Conservation (phyloP, 2,329 filamentous ascomycete genomes). For the Sporothrix pallida region DNA sequence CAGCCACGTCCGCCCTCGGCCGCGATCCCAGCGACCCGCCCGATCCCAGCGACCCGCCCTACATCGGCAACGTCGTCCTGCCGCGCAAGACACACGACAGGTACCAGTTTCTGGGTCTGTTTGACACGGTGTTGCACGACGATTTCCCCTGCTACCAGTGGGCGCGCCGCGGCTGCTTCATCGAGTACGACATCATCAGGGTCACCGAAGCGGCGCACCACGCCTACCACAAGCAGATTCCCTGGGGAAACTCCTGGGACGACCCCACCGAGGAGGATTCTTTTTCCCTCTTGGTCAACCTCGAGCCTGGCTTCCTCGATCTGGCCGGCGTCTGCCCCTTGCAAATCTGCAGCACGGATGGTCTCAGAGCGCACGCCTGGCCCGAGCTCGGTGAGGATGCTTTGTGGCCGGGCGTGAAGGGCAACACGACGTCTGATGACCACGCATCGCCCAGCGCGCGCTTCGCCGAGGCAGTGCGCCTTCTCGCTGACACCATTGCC, state of each 20-base stretch:
- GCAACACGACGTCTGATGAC: constrained; percentile 1
- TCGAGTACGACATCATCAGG: constrained; percentile 24
- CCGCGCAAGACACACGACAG: neutral
- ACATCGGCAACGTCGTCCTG: constrained; percentile 21
- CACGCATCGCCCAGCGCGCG: constrained; percentile 8
- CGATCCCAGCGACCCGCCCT: neutral
- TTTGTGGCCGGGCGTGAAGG: constrained; percentile 1
- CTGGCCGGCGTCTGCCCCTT: constrained; percentile 9
- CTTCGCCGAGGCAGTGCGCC: constrained; percentile 6
- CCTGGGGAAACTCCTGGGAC: neutral
- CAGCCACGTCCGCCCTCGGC: constrained; percentile 14
- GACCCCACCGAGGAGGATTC: constrained; percentile 7
- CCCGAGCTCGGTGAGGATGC: constrained; percentile 25
- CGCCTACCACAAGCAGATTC: constrained; percentile 17
- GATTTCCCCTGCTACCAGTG: constrained; percentile 19
- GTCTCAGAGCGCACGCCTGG: constrained; percentile 11
- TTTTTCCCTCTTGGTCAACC: neutral
- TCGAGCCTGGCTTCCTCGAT: constrained; percentile 14
- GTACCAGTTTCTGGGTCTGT: neutral
- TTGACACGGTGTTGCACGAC: constrained; percentile 22
- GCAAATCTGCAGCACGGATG: constrained; percentile 6
- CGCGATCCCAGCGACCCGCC: neutral
- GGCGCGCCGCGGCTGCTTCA: constrained; percentile 22
- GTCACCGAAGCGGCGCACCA: constrained; percentile 4
- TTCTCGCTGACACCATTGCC: neutral